Conservation (phyloP, 176 grass and related monocot species). For the Themeda triandra region DNA sequence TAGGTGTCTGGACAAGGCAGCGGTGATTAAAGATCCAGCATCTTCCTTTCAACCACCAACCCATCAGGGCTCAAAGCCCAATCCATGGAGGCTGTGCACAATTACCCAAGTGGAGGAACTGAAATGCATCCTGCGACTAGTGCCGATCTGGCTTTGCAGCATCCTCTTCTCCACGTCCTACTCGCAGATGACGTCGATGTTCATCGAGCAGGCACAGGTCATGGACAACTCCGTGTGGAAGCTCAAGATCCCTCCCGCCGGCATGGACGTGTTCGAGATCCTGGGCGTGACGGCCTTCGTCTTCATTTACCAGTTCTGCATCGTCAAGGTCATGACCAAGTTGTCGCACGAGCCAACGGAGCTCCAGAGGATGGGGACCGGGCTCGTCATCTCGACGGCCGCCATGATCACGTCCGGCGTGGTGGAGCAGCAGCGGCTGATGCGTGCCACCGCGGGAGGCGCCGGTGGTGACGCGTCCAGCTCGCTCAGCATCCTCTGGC, state of each 20-base stretch:
- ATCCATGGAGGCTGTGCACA: slow-evolving; percentile 36
- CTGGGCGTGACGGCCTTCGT: slow-evolving; percentile 40
- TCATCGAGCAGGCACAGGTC: slow-evolving; percentile 53
- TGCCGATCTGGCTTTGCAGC: slow-evolving; percentile 63
- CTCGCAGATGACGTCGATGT: slow-evolving; percentile 55
- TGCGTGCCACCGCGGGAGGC: background rate
- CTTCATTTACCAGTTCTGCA: slow-evolving; percentile 43
- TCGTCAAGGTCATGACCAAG: slow-evolving; percentile 6
- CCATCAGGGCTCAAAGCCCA: background rate
- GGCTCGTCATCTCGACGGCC: slow-evolving; percentile 29
- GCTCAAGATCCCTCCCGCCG: slow-evolving; percentile 34
- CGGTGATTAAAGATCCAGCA: slow-evolving; percentile 3
- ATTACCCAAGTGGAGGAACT: slow-evolving; percentile 65
- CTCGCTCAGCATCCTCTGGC: slow-evolving; percentile 56
- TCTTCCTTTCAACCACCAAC: background rate
- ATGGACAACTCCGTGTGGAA: slow-evolving; percentile 31
- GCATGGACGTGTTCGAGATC: slow-evolving; percentile 49
- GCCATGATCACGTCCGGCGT: slow-evolving; percentile 42
- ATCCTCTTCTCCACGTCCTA: slow-evolving; percentile 53
- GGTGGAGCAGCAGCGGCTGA: slow-evolving; percentile 48
- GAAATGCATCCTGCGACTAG: slow-evolving; percentile 49
- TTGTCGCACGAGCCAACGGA: slow-evolving; percentile 35
- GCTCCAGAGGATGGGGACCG: slow-evolving; percentile 56
- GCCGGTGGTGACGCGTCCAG: background rate
- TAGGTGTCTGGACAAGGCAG: slow-evolving; percentile 55